phyloP scores from a whole-genome alignment of 805 yeast genomes.

The Phaffomyces antillensis region DNA sequence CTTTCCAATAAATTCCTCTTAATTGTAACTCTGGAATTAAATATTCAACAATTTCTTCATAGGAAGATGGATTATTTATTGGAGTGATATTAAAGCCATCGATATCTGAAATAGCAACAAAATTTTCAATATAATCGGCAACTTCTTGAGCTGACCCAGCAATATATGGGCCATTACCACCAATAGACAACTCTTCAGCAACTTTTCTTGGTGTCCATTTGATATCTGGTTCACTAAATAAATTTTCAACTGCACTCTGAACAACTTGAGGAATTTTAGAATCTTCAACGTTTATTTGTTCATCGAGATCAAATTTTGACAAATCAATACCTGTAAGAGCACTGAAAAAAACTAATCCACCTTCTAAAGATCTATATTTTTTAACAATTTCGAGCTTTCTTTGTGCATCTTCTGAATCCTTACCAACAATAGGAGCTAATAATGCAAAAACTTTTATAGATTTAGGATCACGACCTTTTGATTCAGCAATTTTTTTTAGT shows the following conservation, averaged over 20 bases:
- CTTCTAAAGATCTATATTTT: conserved; percentile 32
- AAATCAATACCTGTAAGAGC: conserved; percentile 41
- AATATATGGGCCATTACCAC: conserved; percentile 27
- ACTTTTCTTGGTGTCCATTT: conserved; percentile 22
- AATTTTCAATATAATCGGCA: conserved; percentile 34
- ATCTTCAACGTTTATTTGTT: conserved; percentile 7
- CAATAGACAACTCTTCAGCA: conserved; percentile 25
- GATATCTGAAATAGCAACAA: conserved; percentile 33
- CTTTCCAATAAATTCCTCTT: conserved; percentile 31
- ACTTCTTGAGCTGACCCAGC: conserved; percentile 32
- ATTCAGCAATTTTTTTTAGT: conserved; percentile 27
- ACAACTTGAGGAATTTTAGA: conserved; percentile 23
- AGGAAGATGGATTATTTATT: conserved; percentile 32
- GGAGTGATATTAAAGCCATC: conserved; percentile 40
- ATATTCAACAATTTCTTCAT: conserved; percentile 32
- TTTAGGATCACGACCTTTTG: conserved; percentile 29
- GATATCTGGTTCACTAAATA: conserved; percentile 18
- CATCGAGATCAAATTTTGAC: conserved; percentile 25
- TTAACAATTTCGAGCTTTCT: conserved; percentile 27
- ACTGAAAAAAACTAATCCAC: conserved; percentile 36
- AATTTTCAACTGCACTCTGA: conserved; percentile 25
- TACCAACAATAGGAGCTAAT: conserved; percentile 31
- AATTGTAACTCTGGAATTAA: conserved; percentile 32
- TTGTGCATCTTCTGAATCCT: conserved; percentile 34
- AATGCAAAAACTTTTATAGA: conserved; percentile 32